A percentile compares a stretch with the other conserved stretches of the same genome.
Conservation (phyloP, 805 yeast species). For the Debaryomyces castellii region DNA sequence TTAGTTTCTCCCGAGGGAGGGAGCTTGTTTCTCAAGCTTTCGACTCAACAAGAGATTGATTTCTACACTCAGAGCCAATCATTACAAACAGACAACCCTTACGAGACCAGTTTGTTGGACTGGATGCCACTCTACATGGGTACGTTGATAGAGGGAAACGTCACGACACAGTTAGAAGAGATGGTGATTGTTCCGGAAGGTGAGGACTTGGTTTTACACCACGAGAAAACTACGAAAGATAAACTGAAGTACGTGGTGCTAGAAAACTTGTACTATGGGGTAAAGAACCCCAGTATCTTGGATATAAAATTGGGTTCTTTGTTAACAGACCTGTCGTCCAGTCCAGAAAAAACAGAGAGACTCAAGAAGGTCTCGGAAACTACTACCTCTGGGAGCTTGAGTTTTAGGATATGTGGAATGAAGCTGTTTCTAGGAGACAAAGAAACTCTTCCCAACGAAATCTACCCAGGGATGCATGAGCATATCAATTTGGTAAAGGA, state of each 20-base stretch:
- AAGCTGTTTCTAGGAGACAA: conserved; percentile 38
- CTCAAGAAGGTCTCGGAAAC: conserved; percentile 58
- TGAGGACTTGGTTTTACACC: conserved; percentile 6
- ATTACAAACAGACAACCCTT: conserved; percentile 16
- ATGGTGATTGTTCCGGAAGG: conserved; percentile 4
- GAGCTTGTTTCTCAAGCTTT: conserved; percentile 68
- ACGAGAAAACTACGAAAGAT: neutral
- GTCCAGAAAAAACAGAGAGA: conserved; percentile 58
- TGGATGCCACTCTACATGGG: conserved; percentile 73
- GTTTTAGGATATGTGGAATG: conserved; percentile 89
- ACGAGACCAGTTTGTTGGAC: conserved; percentile 30
- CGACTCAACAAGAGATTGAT: conserved; percentile 63
- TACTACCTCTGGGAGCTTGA: conserved; percentile 81
- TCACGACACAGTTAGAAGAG: conserved; percentile 3
- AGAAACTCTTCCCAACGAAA: conserved; percentile 10
- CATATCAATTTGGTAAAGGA: conserved; percentile 13
- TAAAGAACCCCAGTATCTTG: conserved; percentile 63
- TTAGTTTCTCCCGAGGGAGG: conserved; percentile 59
- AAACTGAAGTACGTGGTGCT: conserved; percentile 54
- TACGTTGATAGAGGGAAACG: conserved; percentile 45
- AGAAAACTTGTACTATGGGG: conserved; percentile 67
- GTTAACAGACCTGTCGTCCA: conserved; percentile 61
- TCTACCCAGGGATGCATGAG: conserved; percentile 16
- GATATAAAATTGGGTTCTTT: conserved; percentile 81
- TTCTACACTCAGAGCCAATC: conserved; percentile 55